Conservation (phyloP, 345 rosid species). For the Eucalyptus pumila region DNA sequence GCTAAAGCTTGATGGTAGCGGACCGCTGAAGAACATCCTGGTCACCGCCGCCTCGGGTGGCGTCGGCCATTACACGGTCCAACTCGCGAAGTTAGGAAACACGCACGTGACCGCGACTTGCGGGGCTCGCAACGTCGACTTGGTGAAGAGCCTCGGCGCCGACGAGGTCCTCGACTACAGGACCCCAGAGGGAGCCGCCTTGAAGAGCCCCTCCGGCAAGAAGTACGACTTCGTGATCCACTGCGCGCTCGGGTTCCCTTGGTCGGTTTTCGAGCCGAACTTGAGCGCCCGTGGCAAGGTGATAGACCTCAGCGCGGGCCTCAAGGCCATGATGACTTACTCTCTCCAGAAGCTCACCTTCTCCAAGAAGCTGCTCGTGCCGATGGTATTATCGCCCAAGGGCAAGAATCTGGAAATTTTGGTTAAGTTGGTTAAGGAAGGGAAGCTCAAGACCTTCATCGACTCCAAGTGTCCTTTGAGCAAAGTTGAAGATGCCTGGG, state of each 20-base stretch:
- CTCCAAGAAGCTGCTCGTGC: conserved; percentile 64
- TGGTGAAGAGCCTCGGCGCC: conserved; percentile 65
- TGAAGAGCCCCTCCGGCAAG: conserved; percentile 59
- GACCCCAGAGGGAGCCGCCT: conserved; percentile 63
- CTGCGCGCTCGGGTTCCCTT: conserved; percentile 48
- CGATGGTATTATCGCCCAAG: conserved; percentile 20
- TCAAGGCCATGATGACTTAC: conserved; percentile 26
- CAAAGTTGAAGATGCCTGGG: conserved; percentile 77
- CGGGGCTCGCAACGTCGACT: conserved; percentile 58
- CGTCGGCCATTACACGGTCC: conserved; percentile 74
- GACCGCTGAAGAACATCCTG: conserved; percentile 37
- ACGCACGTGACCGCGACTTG: conserved; percentile 81
- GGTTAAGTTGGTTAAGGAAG: conserved; percentile 39
- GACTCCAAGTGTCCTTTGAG: conserved; percentile 44
- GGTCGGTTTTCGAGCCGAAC: conserved; percentile 59
- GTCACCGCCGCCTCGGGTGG: conserved; percentile 83
- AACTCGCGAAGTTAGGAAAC: conserved; percentile 61
- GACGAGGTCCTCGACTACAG: conserved; percentile 79
- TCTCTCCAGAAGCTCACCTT: conserved; percentile 38
- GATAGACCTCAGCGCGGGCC: conserved; percentile 38
- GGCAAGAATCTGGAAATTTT: conserved; percentile 36
- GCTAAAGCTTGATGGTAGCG: conserved; percentile 54
- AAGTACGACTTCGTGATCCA: conserved; percentile 69
- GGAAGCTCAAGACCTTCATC: conserved; percentile 51
- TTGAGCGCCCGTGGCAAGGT: conserved; percentile 52